Evolutionary conservation across 202 grass and related monocot species (phyloP), one percentile per base, ranked within the genome.

Genomic region (Carex arenaria): DNA sequence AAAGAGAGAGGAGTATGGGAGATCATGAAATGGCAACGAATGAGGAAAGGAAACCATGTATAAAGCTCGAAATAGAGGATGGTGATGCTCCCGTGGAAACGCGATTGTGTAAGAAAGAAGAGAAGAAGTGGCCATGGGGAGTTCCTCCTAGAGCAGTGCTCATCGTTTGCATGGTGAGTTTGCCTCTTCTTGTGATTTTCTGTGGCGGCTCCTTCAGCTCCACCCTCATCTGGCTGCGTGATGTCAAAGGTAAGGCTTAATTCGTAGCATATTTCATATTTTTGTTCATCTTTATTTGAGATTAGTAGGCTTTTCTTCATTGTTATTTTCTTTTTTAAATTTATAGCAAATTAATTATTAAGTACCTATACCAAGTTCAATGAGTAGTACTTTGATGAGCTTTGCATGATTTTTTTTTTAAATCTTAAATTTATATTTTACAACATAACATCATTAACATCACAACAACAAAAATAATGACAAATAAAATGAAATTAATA

Each of bases 161-260:
- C 57, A 20, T 84, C n/a, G 12, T 23, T 81, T 80, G 88, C 84
- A 8, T 67, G 34, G 17, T 86, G 80, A 66, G 36, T 22, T 53
- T 84, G 81, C 81, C 31, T 10, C 28, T 85, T 71, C 51, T 87
- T 20, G 59, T 78, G 1, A 10, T 85, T 42, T 2, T 87, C 51
- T 32, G 71, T 53, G 22, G 61, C 11, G 82, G 61, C 3, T n/a
- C 23, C n/a, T 32, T 36, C 1, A 23, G 11, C 76, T 77, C 85
- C 4, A 23, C 74, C 5, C 7, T 43, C 56, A 82, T 85, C 1
- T 87, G 88, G 88, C 88, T 70, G 4, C 52, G 54, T 78, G 61
- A 85, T 8, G 51, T 55, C 19, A 87, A 62, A 49, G 49, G 47
- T 51, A 51, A 51, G 11, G 11, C 0, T 12, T n/a, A n/a, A n/a